Evolutionary conservation across 208 protist species (phyloP).

Genomic region (Ichthyophonus hoferi): DNA sequence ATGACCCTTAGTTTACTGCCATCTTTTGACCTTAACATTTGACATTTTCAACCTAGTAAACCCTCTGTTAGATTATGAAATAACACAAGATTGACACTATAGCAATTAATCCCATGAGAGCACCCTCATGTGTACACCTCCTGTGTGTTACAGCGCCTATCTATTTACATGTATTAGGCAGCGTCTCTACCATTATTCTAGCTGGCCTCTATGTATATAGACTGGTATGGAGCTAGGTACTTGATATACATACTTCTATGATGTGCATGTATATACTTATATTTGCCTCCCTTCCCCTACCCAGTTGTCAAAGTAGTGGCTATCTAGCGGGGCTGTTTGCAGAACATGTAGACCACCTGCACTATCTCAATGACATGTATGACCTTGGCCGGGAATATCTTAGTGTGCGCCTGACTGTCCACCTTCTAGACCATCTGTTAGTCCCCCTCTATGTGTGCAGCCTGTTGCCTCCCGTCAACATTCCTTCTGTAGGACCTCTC

Average conservation of each 20-base stretch:
- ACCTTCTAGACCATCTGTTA: conserved; percentile 45
- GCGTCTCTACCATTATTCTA: not conserved
- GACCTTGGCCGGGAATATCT: conserved; percentile 46
- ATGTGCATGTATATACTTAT: not conserved
- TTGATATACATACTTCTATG: not conserved
- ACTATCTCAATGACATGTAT: conserved; percentile 72
- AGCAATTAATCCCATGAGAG: not conserved
- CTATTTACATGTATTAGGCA: not conserved
- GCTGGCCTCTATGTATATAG: not conserved
- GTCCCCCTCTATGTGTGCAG: conserved; percentile 43
- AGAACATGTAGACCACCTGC: conserved; percentile 67
- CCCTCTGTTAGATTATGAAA: too few species aligned
- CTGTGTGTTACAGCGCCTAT: not conserved
- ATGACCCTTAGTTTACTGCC: too few species aligned
- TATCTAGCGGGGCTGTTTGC: conserved; percentile 51
- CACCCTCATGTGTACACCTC: not conserved
- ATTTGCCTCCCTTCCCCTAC: not conserved
- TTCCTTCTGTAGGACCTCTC: not conserved
- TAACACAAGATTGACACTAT: too few species aligned
- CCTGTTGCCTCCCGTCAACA: not conserved
- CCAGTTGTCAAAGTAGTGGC: conserved; percentile 16
- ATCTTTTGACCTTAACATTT: too few species aligned
- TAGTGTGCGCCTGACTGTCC: conserved; percentile 39
- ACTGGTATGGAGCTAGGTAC: not conserved
- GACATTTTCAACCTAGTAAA: too few species aligned